phyloP scores from a whole-genome alignment of 768 basidiomycete species.

The Lactifluus pinguis region DNA sequence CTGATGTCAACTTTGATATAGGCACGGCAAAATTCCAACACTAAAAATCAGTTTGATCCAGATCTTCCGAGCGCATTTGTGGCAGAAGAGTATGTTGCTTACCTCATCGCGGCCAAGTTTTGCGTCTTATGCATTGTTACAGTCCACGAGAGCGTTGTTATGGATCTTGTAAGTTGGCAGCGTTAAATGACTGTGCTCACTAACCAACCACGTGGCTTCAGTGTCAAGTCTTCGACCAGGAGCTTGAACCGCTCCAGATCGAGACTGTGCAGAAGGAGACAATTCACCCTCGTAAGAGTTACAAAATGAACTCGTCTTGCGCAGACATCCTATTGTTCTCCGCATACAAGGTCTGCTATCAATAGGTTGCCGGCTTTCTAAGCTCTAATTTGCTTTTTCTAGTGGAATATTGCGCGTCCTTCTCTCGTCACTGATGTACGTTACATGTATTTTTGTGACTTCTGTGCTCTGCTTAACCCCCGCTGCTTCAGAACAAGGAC shows the following conservation, averaged over 20 bases:
- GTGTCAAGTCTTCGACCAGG: constrained; percentile 99
- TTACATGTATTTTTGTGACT: constrained; percentile 3
- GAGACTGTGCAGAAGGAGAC: constrained; percentile 99
- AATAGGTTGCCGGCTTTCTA: neutral
- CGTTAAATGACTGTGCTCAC: neutral
- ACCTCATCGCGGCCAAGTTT: constrained; percentile 21
- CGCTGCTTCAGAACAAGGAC: constrained; percentile 64
- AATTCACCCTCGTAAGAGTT: constrained; percentile 98
- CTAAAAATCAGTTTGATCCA: constrained; percentile 99
- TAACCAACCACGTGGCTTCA: constrained; percentile 20
- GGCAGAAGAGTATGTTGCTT: constrained; percentile 80
- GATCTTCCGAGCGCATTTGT: constrained; percentile 99
- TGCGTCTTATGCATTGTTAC: constrained; percentile 9
- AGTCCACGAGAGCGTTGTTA: constrained; percentile 89
- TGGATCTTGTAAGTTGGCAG: constrained; percentile 57
- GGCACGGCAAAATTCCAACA: constrained; percentile 97
- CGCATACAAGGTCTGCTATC: constrained; percentile 57
- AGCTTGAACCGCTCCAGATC: constrained; percentile 94
- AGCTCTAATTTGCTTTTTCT: constrained; percentile 17
- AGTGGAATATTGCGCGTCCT: constrained; percentile 97
- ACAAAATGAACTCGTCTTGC: constrained; percentile 99
- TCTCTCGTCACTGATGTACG: constrained; percentile 88
- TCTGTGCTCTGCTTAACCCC: constrained; percentile 7
- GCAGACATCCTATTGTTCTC: constrained; percentile 98
- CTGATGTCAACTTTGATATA: constrained; percentile 30